Evolutionary conservation across 805 yeast genomes (phyloP), one percentile per base, ranked within the genome.

Genomic region (Nakazawaea ernobii): DNA sequence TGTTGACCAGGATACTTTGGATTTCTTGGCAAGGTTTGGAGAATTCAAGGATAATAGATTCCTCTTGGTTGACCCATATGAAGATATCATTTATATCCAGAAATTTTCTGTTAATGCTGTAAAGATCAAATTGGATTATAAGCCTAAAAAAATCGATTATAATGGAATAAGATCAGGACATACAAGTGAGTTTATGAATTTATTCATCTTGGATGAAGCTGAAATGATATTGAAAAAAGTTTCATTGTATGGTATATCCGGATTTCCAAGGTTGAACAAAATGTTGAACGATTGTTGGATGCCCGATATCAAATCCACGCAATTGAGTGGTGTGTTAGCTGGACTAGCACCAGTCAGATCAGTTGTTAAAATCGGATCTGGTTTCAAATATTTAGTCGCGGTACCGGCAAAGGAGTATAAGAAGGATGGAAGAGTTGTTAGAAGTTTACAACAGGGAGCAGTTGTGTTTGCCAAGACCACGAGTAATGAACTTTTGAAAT

Each of bases 1-100:
- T 60, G 80, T 94, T 39, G 98, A 94, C 62, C 99, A 94, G 61
- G 98, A 92, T 58, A 87, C 97, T 0, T 69, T 90, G 15, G 97
- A 90, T 48, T 91, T 92, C 54, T 55, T 90, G 30, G 77, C 80
- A 0, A 69, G 97, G 33, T 94, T 89, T 65, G 79, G 85, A 32
- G 90, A 82, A 50, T 94, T 94, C 60, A 83, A 79, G 57, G 96
- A 87, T 57, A 55, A 68, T 1, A 65, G 94, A 49, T 86, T 86
- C 59, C 74, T 75, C 4, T 66, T 86, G 13, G 73, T 80, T n/a
- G 72, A 73, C 24, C 73, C 69, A 10, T 73, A 68, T 49, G 89
- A 84, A 39, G 94, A 85, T 49, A 74, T 78, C 6, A 57, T 79
- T 1, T 91, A 78, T 57, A 71, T 90, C 40, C 89, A 86, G 55